Percentiles rank a stretch among this genome's conserved stretches.
Conservation (phyloP, 169 alveolate species). For the Perkinsus chesapeaki region DNA sequence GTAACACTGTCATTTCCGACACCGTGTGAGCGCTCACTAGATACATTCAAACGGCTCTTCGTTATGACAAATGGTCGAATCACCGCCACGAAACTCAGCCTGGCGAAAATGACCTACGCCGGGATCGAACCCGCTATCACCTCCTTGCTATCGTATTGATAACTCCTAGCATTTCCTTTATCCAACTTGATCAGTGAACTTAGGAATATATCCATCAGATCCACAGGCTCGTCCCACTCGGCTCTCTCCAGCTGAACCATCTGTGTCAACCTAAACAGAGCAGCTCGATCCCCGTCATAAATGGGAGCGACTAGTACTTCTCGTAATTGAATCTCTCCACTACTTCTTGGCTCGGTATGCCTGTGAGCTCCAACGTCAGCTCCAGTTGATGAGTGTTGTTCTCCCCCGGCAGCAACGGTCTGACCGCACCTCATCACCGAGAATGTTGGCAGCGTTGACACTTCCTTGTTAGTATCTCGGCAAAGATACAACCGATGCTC, state of each 20-base stretch:
- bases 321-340: constrained; percentile 19
- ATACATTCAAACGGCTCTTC: too few relatives aligned
- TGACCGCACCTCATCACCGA: too few relatives aligned
- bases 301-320: neutral
- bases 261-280: neutral
- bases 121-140: too few relatives aligned
- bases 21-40: too few relatives aligned
- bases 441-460: too few relatives aligned
- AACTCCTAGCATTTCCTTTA: neutral
- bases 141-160: neutral
- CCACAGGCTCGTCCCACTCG: neutral
- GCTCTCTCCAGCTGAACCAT: neutral
- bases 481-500: constrained; percentile 62
- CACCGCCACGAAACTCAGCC: too few relatives aligned
- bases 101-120: too few relatives aligned
- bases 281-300: neutral
- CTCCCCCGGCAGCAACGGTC: constrained; percentile 51
- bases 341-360: constrained; percentile 23
- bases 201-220: neutral
- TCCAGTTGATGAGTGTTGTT: constrained; percentile 31
- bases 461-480: constrained; percentile 20
- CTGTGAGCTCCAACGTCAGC: constrained; percentile 30
- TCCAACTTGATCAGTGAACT: neutral
- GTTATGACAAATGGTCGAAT: too few relatives aligned
- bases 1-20: too few relatives aligned